These are phyloP conservation scores for Rhexocercosporidium sp. DNA, from an alignment of 2,329 filamentous ascomycete genomes.

Conservation along the genomic window DNA sequence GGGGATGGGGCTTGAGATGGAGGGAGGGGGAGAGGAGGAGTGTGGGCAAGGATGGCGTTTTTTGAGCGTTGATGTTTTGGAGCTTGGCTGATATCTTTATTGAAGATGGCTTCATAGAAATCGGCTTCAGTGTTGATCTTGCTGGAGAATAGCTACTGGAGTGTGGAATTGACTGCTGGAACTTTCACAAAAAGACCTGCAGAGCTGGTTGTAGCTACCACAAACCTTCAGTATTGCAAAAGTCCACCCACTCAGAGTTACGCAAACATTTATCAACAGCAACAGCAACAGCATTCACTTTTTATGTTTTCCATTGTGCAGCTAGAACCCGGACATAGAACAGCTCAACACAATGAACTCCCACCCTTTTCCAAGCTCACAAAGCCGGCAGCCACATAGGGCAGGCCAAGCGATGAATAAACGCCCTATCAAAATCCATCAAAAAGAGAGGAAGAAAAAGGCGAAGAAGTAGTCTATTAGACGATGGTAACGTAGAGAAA, in stretches of 20 bases:
- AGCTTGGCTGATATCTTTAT: not conserved
- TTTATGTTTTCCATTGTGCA: not conserved
- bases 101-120: not conserved
- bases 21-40: not conserved
- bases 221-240: no score
- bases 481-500: slow-evolving; percentile 27
- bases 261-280: not conserved
- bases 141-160: not conserved
- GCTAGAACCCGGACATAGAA: not conserved
- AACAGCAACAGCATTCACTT: not conserved
- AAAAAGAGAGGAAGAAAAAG: not conserved
- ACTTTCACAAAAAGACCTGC: no score
- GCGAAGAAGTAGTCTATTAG: slow-evolving; percentile 29
- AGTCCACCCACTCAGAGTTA: no score
- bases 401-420: not conserved
- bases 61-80: slow-evolving; percentile 12
- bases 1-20: not conserved
- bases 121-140: not conserved
- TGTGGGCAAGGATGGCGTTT: slow-evolving; percentile 31
- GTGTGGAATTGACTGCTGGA: no score
- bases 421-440: slow-evolving; percentile 3
- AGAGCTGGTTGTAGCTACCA: no score
- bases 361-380: not conserved
- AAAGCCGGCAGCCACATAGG: not conserved
- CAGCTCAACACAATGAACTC: not conserved